These are phyloP conservation scores for Krasilnikovozyma curviuscula DNA, from an alignment of 768 basidiomycete genomes.

Conservation along the genomic window DNA sequence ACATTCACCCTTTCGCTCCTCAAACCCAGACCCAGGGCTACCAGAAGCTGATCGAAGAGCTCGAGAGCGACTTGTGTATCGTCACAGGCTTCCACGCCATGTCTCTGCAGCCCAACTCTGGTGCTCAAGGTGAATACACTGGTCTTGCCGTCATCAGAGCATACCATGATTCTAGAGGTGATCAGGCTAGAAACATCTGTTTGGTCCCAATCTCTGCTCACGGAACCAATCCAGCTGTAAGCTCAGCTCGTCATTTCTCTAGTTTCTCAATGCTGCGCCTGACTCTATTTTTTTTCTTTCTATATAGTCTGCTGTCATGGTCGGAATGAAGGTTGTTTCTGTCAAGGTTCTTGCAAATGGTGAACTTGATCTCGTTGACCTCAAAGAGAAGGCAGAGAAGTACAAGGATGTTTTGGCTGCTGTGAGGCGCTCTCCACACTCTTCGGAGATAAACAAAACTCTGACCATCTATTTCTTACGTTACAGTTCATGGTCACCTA, in stretches of 20 bases:
- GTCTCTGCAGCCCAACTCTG: constrained; percentile 96
- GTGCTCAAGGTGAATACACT: constrained; percentile 91
- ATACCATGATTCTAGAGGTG: constrained; percentile 74
- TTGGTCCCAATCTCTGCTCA: constrained; percentile 90
- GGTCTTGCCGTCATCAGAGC: constrained; percentile 88
- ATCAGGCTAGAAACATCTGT: constrained; percentile 72
- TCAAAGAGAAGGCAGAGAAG: constrained; percentile 67
- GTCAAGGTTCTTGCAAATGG: constrained; percentile 76
- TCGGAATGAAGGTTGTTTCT: constrained; percentile 88
- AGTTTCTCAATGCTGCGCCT: neutral
- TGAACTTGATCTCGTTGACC: constrained; percentile 69
- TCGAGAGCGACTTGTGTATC: constrained; percentile 72
- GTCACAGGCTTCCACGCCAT: constrained; percentile 94
- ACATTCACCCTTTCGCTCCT: constrained; percentile 84
- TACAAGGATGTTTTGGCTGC: constrained; percentile 83
- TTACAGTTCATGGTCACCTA: constrained; percentile 70
- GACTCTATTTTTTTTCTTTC: neutral
- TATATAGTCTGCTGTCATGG: constrained; percentile 77
- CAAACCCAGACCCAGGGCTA: constrained; percentile 78
- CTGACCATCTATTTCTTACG: neutral
- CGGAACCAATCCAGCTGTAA: constrained; percentile 91
- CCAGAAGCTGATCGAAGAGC: constrained; percentile 61
- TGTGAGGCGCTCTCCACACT: constrained; percentile 45
- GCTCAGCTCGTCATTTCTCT: constrained; percentile 19
- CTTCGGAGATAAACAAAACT: neutral